Base-by-base conservation (phyloP, 1,284 basidiomycete species). In the Cryptococcus depauperatus region DNA sequence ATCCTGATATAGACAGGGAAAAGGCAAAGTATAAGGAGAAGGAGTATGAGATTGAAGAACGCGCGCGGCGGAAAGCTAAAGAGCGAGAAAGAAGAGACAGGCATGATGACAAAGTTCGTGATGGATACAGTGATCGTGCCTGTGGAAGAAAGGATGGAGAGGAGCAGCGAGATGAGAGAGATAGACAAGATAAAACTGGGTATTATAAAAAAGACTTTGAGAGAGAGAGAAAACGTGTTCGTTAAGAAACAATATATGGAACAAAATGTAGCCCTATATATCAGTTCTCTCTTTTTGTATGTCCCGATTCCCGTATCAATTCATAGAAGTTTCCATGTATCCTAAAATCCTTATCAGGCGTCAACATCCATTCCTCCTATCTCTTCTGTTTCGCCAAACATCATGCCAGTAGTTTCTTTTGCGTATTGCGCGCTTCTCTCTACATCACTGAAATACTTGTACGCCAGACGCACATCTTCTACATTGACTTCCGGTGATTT, bases 361-460 rank as follows among this genome's bases (percentile, higher is more conserved):
- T 46, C 46, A 19, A 52, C 32, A 16, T 51, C 52, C 52, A 44
- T 49, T 3, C 39, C 47, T 25, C 48, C 48, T 16, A 42, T 42
- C 42, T 54, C 54, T 37, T 65, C 62, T 23, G 58, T 56, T 45
- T 73, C 69, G 7, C 73, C 73, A 58, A 74, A 74, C 67, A 78
- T 74, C 59, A 77, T 71, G 78, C 85, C 74, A 79, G 84, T 69
- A 80, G 88, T 78, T 81, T 93, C 75, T 52, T 73, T 73, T 19
- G 97, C 74, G 81, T 91, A 98, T 62, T 91, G 81, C 25, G 95
- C 85, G 57, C 87, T 92, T 51, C 93, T 76, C 71, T 91, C 90
- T 64, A 95, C 92, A 66, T 98, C 92, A 75, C 91, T 83, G 73
- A 97, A 98, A 65, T 88, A 90, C 37, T 76, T 76, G 64, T 95